A percentile compares a stretch with the other conserved stretches of the same genome.
These are phyloP conservation scores for Clavaria fumosa DNA, from an alignment of 768 basidiomycete species.

Conservation along the genomic window DNA sequence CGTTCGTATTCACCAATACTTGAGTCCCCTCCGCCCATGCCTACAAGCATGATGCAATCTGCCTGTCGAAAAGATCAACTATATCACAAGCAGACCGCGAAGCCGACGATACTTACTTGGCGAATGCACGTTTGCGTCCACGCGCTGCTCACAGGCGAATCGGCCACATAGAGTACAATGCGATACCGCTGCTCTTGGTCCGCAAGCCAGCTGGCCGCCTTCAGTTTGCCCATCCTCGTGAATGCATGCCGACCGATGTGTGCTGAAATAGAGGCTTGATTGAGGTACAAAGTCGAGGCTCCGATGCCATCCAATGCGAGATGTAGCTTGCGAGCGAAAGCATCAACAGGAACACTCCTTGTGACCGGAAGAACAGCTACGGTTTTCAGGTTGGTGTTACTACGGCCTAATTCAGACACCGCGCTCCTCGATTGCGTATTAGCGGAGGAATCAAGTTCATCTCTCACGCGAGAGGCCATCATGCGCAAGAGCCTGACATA, in stretches of 20 bases:
- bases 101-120: constrained; percentile 43
- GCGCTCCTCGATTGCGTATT: constrained; percentile 34
- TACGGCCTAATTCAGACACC: constrained; percentile 49
- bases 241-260: constrained; percentile 94
- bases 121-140: constrained; percentile 99
- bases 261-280: constrained; percentile 83
- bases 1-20: constrained; percentile 89
- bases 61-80: constrained; percentile 31
- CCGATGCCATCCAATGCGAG: constrained; percentile 82
- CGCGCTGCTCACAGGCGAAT: constrained; percentile 85
- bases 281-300: constrained; percentile 83
- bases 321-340: constrained; percentile 82
- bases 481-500: constrained; percentile 51
- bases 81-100: constrained; percentile 2
- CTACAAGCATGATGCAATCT: constrained; percentile 87
- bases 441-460: constrained; percentile 56
- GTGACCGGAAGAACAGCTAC: constrained; percentile 84
- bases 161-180: constrained; percentile 90
- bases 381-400: constrained; percentile 83
- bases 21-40: constrained; percentile 88
- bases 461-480: constrained; percentile 85
- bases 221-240: constrained; percentile 91
- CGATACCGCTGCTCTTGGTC: constrained; percentile 90
- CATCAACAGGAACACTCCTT: constrained; percentile 75
- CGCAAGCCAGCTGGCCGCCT: constrained; percentile 79